Evolutionary conservation across 2,329 filamentous ascomycete genomes (phyloP), one percentile per base, ranked within the genome.

Genomic region (Dactylellina cionopaga): DNA sequence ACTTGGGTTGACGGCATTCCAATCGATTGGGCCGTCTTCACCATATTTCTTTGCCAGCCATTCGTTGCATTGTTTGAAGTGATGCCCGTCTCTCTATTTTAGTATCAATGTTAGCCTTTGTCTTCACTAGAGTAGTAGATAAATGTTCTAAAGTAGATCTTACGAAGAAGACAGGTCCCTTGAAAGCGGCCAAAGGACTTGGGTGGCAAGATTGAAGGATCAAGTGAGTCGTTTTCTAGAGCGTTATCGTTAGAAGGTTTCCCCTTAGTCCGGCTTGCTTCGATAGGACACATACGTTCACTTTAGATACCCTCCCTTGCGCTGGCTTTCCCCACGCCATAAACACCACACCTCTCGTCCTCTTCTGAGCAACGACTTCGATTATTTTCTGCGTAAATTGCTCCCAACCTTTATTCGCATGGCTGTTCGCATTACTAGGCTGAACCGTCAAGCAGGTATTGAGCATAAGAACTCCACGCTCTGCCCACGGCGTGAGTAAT

Each of bases 381-480:
- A 99, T 96, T 41, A 95, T 90, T 75, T 88, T 91, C 79, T 97
- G 93, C 17, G 94, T 99, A 79, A 99, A 91, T 44, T 85, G 85
- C 81, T 99, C 95, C 95, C 95, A 99, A 13, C 95, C 95, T 74
- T 89, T 89, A 77, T 90, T 90, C 1, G 90, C 84, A 80, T 99
- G 95, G 25, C 88, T 91, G 80, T 95, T 94, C 47, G 95, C 89
- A 76, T 96, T 88, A 79, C 96, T 91, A 0, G 92, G 92, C 22
- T 92, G 90, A 15, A 99, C 95, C 0, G 95, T 99, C 62, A 99
- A 84, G 80, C 92, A 96, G 0, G 95, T 96, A 80, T 99, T 99
- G 75, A 99, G 86, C 82, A 99, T 85, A 41, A 99, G 85, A 3
- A 99, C 93, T 51, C 95, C 95, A 54, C 90, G 89, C 76, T 97